Percentiles rank a stretch among this genome's conserved stretches.
phyloP scores from a whole-genome alignment of 345 rosid genomes.

The Bruguiera parviflora region DNA sequence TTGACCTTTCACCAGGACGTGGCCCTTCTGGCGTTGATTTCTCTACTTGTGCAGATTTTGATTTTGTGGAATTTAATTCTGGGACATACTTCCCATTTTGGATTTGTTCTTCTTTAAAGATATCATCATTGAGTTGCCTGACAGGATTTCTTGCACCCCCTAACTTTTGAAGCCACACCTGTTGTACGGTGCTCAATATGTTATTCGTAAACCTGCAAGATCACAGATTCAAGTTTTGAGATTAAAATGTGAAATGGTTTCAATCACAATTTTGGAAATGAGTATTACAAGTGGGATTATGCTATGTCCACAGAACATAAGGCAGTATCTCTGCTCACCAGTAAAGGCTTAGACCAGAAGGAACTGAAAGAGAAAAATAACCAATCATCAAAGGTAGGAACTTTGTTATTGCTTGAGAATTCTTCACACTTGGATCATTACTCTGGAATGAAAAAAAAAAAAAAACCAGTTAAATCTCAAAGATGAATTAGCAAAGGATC shows the following conservation, averaged over 20 bases:
- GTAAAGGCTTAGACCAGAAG: slow-evolving; percentile 95
- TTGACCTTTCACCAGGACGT: slow-evolving; percentile 75
- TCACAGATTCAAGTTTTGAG: slow-evolving; percentile 11
- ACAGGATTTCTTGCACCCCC: slow-evolving; percentile 68
- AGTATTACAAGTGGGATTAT: neutral
- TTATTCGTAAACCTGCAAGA: slow-evolving; percentile 83
- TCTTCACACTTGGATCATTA: slow-evolving; percentile 85
- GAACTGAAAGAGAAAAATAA: slow-evolving; percentile 94
- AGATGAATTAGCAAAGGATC: neutral
- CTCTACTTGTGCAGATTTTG: slow-evolving; percentile 32
- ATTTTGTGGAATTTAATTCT: slow-evolving; percentile 30
- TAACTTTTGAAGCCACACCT: slow-evolving; percentile 90
- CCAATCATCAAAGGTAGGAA: slow-evolving; percentile 88
- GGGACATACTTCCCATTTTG: slow-evolving; percentile 41
- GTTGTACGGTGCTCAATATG: slow-evolving; percentile 80
- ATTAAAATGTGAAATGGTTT: slow-evolving; percentile 3
- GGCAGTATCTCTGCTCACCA: slow-evolving; percentile 53
- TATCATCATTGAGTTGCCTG: slow-evolving; percentile 40
- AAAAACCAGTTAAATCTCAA: neutral
- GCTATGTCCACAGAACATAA: neutral
- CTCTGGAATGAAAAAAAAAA: slow-evolving; percentile 39
- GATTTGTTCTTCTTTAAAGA: slow-evolving; percentile 37
- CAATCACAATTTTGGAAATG: neutral
- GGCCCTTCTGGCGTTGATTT: slow-evolving; percentile 49
- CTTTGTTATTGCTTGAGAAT: slow-evolving; percentile 75